Conservation (phyloP, 768 basidiomycete genomes). For the Boletus bicolor region DNA sequence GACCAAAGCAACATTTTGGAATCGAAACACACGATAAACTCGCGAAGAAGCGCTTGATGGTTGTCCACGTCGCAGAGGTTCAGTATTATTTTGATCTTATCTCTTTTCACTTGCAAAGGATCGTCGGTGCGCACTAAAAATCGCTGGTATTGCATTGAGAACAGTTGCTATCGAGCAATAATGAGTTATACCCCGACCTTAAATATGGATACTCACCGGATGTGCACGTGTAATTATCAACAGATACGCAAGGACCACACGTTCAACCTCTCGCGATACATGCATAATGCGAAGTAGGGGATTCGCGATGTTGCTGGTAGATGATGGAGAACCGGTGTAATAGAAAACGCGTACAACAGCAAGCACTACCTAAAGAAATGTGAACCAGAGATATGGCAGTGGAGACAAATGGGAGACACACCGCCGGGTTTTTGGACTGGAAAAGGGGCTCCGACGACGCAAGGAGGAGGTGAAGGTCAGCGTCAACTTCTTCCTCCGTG, state of each 20-base stretch:
- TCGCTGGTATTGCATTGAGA: conserved; percentile 57
- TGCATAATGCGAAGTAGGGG: conserved; percentile 76
- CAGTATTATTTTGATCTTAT: conserved; percentile 75
- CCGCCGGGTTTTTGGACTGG: conserved; percentile 84
- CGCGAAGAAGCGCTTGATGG: conserved; percentile 67
- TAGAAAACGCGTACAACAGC: conserved; percentile 72
- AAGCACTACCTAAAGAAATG: conserved; percentile 62
- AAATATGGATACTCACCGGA: conserved; percentile 50
- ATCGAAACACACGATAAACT: conserved; percentile 68
- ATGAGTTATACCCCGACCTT: neutral
- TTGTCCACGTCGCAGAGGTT: conserved; percentile 64
- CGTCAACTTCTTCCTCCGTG: conserved; percentile 64
- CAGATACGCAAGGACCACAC: conserved; percentile 72
- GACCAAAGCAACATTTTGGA: neutral
- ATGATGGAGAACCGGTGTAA: conserved; percentile 62
- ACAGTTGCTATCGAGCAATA: conserved; percentile 37
- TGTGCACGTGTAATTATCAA: conserved; percentile 57
- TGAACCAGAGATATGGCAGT: neutral
- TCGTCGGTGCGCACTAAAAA: conserved; percentile 75
- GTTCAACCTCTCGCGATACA: conserved; percentile 66
- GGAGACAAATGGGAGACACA: conserved; percentile 35
- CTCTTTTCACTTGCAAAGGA: conserved; percentile 57
- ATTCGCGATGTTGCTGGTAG: conserved; percentile 53
- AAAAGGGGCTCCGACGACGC: conserved; percentile 72
- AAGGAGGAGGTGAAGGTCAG: conserved; percentile 74